A percentile compares a stretch with the other conserved stretches of the same genome.
Conservation (phyloP, 768 basidiomycete species). For the Serpula lacrymans region DNA sequence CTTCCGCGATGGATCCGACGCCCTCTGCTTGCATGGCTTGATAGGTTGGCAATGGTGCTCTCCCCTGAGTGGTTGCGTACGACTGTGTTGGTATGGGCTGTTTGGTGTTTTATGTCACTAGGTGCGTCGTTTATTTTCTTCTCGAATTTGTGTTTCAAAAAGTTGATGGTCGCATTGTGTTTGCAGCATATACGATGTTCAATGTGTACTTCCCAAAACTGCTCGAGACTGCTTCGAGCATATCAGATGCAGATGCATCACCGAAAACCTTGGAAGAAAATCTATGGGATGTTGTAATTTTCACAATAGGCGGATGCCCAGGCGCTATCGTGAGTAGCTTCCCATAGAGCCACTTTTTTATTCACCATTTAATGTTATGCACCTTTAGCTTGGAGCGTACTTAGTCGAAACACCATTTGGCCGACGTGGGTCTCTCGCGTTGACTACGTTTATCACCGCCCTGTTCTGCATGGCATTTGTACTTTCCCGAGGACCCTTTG, state of each 20-base stretch:
- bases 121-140: conserved; percentile 42
- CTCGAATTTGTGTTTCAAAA: background rate
- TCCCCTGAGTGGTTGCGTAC: conserved; percentile 72
- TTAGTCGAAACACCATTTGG: conserved; percentile 72
- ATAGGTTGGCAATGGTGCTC: conserved; percentile 66
- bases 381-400: conserved; percentile 73
- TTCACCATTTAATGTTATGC: background rate
- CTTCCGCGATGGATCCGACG: conserved; percentile 54
- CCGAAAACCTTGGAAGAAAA: conserved; percentile 55
- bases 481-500: conserved; percentile 50
- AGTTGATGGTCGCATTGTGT: conserved; percentile 4
- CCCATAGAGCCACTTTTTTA: background rate
- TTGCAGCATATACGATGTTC: conserved; percentile 82
- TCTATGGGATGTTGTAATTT: conserved; percentile 84
- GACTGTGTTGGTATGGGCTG: conserved; percentile 74
- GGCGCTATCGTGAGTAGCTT: conserved; percentile 71
- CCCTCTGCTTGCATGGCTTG: conserved; percentile 67
- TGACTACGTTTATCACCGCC: conserved; percentile 73
- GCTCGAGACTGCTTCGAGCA: conserved; percentile 50
- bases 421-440: conserved; percentile 67
- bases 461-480: conserved; percentile 72
- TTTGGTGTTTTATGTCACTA: conserved; percentile 75
- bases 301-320: conserved; percentile 80
- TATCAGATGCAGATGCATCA: conserved; percentile 14
- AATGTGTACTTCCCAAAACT: conserved; percentile 89